These are phyloP conservation scores for Amauroascus verrucosus DNA, from an alignment of 2,329 filamentous ascomycete species.

Conservation along the genomic window DNA sequence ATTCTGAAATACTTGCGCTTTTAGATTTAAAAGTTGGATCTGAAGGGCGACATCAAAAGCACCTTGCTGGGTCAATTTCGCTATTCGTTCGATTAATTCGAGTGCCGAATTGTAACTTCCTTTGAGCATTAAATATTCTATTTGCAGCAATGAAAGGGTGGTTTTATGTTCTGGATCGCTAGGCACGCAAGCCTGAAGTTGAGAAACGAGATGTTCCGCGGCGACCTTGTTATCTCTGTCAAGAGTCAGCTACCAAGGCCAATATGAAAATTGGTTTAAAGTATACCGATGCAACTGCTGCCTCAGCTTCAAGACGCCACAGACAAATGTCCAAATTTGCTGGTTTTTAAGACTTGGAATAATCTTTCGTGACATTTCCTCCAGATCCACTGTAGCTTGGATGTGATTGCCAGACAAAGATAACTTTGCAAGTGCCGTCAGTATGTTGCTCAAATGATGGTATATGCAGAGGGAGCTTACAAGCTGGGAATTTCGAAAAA, in stretches of 20 bases:
- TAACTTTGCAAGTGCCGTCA: conserved; percentile 31
- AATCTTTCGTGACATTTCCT: conserved; percentile 49
- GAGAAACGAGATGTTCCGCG: conserved; percentile 47
- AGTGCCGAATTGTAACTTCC: conserved; percentile 46
- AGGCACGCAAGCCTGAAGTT: conserved; percentile 44
- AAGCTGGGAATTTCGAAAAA: conserved; percentile 58
- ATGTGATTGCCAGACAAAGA: conserved; percentile 60
- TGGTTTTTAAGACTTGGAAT: conserved; percentile 66
- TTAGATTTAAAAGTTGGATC: conserved; percentile 60
- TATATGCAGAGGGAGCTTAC: conserved; percentile 24
- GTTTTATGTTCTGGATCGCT: conserved; percentile 51
- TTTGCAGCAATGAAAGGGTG: conserved; percentile 49
- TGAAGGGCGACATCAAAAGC: conserved; percentile 57
- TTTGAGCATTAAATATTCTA: conserved; percentile 49
- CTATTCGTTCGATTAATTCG: conserved; percentile 43
- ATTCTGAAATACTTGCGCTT: conserved; percentile 59
- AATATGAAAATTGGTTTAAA: background rate
- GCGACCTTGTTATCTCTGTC: conserved; percentile 46
- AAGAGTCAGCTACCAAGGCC: conserved; percentile 12
- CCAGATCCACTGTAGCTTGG: conserved; percentile 53
- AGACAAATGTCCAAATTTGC: conserved; percentile 44
- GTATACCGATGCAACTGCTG: conserved; percentile 35
- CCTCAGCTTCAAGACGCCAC: conserved; percentile 35
- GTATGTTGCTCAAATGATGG: background rate
- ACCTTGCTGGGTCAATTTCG: conserved; percentile 43